Conservation (phyloP, 2,329 filamentous ascomycete species). For the Metarhizium humberi region DNA sequence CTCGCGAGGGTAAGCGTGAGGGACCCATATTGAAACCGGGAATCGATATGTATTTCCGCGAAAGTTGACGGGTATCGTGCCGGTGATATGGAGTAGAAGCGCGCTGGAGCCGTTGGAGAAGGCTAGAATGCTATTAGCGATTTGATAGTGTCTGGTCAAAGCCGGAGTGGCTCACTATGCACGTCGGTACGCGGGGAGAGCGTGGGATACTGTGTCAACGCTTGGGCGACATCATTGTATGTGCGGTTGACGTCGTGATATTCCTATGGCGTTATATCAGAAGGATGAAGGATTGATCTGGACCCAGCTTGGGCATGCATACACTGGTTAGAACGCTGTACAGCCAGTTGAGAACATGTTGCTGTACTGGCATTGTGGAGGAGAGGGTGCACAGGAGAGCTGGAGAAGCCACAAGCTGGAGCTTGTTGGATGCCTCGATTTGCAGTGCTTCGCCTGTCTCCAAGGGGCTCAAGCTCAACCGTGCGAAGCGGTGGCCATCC, state of each 20-base stretch:
- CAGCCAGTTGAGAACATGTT: slow-evolving; percentile 89
- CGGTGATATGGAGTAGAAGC: slow-evolving; percentile 75
- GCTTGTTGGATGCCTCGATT: not conserved
- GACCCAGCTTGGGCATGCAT: slow-evolving; percentile 14
- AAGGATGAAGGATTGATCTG: slow-evolving; percentile 7
- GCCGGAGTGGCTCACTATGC: slow-evolving; percentile 59
- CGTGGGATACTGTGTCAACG: slow-evolving; percentile 69
- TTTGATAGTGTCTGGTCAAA: not conserved
- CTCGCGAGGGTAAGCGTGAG: slow-evolving; percentile 79
- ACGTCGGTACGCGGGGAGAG: slow-evolving; percentile 85
- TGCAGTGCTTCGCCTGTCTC: not conserved
- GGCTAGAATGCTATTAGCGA: slow-evolving; percentile 38
- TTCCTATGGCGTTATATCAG: slow-evolving; percentile 47
- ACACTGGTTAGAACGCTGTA: slow-evolving; percentile 82
- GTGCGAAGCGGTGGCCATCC: not conserved
- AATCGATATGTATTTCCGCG: slow-evolving; percentile 85
- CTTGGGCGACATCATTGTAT: slow-evolving; percentile 82
- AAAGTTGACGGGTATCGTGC: slow-evolving; percentile 86
- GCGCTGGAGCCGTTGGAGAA: slow-evolving; percentile 83
- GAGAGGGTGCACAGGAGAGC: not conserved
- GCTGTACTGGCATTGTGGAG: slow-evolving; percentile 60
- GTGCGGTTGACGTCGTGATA: slow-evolving; percentile 89
- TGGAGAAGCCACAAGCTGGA: not conserved
- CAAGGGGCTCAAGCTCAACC: not conserved
- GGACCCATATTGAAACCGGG: slow-evolving; percentile 86